Conservation (phyloP, 31 red algal species). For the Asparagopsis taxiformis region DNA sequence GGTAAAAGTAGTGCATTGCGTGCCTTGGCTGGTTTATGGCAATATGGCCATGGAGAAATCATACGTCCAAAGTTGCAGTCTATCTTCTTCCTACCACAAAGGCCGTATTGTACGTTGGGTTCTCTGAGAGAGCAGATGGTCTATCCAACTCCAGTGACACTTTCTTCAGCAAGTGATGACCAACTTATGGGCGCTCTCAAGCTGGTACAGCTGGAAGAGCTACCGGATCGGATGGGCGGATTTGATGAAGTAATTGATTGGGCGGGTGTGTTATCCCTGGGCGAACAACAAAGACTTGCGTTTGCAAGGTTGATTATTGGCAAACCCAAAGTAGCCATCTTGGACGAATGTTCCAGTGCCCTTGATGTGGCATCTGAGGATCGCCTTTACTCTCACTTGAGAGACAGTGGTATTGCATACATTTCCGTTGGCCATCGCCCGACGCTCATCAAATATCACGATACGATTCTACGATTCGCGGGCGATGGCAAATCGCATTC, state of each 20-base stretch:
- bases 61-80: slow-evolving; percentile 48
- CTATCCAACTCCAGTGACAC: slow-evolving; percentile 62
- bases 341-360: slow-evolving; percentile 92
- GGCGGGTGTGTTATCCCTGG: slow-evolving; percentile 84
- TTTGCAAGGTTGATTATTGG: slow-evolving; percentile 83
- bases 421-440: slow-evolving; percentile 93
- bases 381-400: slow-evolving; percentile 74
- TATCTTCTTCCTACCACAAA: slow-evolving; percentile 93
- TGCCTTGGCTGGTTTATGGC: slow-evolving; percentile 90
- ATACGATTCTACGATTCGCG: slow-evolving; percentile 60
- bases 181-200: slow-evolving; percentile 57
- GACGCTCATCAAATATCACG: slow-evolving; percentile 79
- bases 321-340: slow-evolving; percentile 70
- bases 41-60: slow-evolving; percentile 60
- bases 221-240: slow-evolving; percentile 72
- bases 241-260: slow-evolving; percentile 74
- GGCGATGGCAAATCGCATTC: neutral
- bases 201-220: slow-evolving; percentile 40
- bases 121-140: slow-evolving; percentile 87
- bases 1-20: slow-evolving; percentile 90
- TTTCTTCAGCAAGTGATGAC: slow-evolving; percentile 8
- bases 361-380: slow-evolving; percentile 88
- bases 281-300: slow-evolving; percentile 95
- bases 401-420: slow-evolving; percentile 36
- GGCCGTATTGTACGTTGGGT: slow-evolving; percentile 91